These are phyloP conservation scores for Fragaria vesca DNA, from an alignment of 306 rosid genomes.

Conservation along the genomic window DNA sequence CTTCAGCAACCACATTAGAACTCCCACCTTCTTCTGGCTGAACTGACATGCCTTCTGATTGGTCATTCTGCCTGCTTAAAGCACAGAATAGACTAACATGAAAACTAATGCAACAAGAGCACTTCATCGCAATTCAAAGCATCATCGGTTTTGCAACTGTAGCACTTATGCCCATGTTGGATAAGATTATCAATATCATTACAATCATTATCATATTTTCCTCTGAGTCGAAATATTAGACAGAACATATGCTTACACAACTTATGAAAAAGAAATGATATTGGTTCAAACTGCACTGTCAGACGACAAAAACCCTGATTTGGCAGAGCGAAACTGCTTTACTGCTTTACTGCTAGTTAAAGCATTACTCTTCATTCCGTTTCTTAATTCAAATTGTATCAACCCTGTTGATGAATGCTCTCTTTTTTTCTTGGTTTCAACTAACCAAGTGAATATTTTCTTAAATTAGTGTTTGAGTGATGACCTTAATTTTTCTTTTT, in stretches of 20 bases:
- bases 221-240: neutral
- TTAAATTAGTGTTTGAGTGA: neutral
- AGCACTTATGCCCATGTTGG: neutral
- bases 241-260: neutral
- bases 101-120: neutral
- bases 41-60: slow-evolving; percentile 51
- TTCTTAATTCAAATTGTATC: neutral
- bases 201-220: neutral
- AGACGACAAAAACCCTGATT: neutral
- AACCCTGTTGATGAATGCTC: neutral
- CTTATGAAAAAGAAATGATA: neutral
- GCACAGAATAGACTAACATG: neutral
- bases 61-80: slow-evolving; percentile 68
- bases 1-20: slow-evolving; percentile 39
- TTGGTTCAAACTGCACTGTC: neutral
- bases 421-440: neutral
- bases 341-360: neutral
- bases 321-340: neutral
- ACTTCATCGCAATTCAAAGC: neutral
- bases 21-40: slow-evolving; percentile 53
- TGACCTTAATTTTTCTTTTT: neutral
- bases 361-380: neutral
- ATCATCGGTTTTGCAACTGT: neutral
- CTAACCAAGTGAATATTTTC: neutral
- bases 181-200: neutral